Evolutionary conservation across 192 early-diverging fungal genomes (phyloP).

Genomic region (Oehlia diaphana): DNA sequence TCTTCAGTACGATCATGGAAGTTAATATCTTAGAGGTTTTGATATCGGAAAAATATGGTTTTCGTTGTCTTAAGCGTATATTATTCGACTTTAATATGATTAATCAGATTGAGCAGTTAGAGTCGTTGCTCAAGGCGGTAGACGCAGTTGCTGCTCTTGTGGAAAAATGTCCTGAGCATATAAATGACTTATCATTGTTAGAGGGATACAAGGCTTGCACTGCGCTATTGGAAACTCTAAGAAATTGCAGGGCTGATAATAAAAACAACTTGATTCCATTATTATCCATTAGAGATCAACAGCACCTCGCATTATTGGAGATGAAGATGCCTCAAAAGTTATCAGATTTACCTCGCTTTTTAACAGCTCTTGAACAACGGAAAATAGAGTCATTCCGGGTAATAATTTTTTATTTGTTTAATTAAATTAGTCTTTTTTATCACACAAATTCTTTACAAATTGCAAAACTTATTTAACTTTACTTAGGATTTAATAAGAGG

Average conservation of each 20-base stretch:
- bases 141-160: background rate
- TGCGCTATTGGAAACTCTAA: background rate
- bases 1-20: background rate
- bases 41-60: background rate
- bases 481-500: constrained; percentile 3
- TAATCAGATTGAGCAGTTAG: background rate
- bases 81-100: background rate
- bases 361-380: background rate
- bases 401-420: background rate
- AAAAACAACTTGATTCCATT: background rate
- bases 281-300: background rate
- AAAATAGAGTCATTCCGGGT: background rate
- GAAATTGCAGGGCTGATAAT: background rate
- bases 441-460: no score
- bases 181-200: background rate
- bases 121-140: background rate
- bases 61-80: constrained; percentile 2
- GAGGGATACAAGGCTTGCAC: constrained; percentile 15
- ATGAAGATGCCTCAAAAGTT: background rate
- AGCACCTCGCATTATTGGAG: background rate
- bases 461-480: background rate
- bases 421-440: background rate
- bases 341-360: constrained; percentile 1
- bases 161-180: constrained; percentile 17
- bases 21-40: background rate